Base-by-base conservation (phyloP, 331 rosid genomes). In the Acacia concinna region DNA sequence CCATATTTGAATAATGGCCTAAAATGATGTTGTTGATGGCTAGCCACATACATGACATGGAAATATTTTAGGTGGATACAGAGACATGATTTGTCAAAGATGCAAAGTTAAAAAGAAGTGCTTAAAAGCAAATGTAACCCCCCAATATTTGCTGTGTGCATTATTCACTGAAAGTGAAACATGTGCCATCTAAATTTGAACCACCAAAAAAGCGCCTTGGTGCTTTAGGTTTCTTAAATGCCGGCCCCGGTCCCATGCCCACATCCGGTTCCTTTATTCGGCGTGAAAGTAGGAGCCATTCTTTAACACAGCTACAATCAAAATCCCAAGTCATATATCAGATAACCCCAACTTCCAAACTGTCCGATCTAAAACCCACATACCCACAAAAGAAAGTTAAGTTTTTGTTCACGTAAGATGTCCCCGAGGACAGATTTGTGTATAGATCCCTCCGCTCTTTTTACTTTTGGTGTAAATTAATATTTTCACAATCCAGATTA, bases 31-130 rank as follows among this genome's bases (percentile, higher is more conserved):
- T 0, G 11, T 17, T 62, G 40, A 17, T 6, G 34, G 38, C 40
- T 13, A 12, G 30, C 15, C 41, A n/a, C n/a, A n/a, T n/a, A n/a
- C 20, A 31, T 31, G 41, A 63, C 4, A 82, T 54, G 31, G 64
- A 64, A 71, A 57, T 57, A 70, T 64, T 75, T n/a, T 40, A 66
- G 70, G 76, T 79, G 67, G 17, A 85, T 47, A 64, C 23, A 67
- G 82, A 4, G 52, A 56, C 74, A 69, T 73, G 76, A 70, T 27
- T 64, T 72, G 80, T 71, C 75, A 47, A 79, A 56, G 67, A 78
- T 64, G 62, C 1, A 27, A 57, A 65, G 57, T 27, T 38, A 82
- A 38, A 85, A 2, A 35, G 27, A 56, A 65, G 74, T 1, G 71
- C 34, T 40, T 1, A 44, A 70, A 70, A 44, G 57, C 74, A 43